Evolutionary conservation across 495 filamentous ascomycete genomes (phyloP).

Genomic region (Daldinia decipiens): DNA sequence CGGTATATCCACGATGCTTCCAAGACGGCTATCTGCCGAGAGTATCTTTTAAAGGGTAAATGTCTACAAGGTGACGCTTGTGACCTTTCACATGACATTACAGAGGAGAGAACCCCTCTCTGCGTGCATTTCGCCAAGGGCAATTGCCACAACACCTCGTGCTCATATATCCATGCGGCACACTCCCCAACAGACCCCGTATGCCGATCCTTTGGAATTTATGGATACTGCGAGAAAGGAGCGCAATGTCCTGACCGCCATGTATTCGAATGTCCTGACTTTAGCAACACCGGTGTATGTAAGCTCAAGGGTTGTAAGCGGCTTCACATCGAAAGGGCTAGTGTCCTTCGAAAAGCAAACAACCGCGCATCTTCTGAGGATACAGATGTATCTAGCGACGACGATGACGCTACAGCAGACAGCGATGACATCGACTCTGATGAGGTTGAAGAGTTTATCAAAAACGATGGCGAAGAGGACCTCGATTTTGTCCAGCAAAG

Average conservation of each 20-base stretch:
- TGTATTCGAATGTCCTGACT: constrained; percentile 90
- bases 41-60: constrained; percentile 80
- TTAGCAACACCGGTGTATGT: constrained; percentile 89
- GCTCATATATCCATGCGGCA: constrained; percentile 88
- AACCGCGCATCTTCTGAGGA: constrained; percentile 58
- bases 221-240: constrained; percentile 93
- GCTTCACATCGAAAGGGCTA: constrained; percentile 87
- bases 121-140: constrained; percentile 93
- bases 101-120: constrained; percentile 82
- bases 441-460: constrained; percentile 77
- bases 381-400: constrained; percentile 84
- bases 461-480: constrained; percentile 53
- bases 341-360: constrained; percentile 62
- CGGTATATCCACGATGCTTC: constrained; percentile 84
- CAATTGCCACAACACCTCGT: constrained; percentile 87
- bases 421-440: constrained; percentile 92
- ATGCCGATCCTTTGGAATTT: constrained; percentile 82
- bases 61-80: constrained; percentile 84
- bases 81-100: constrained; percentile 92
- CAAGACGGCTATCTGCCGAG: constrained; percentile 92
- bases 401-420: constrained; percentile 79
- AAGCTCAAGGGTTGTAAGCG: constrained; percentile 83
- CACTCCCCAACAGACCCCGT: constrained; percentile 84
- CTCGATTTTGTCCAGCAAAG: constrained; percentile 56
- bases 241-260: constrained; percentile 82